Percentiles rank a stretch among this genome's conserved stretches.
These are phyloP conservation scores for Cicer arietinum DNA, from an alignment of 306 rosid species.

Conservation along the genomic window DNA sequence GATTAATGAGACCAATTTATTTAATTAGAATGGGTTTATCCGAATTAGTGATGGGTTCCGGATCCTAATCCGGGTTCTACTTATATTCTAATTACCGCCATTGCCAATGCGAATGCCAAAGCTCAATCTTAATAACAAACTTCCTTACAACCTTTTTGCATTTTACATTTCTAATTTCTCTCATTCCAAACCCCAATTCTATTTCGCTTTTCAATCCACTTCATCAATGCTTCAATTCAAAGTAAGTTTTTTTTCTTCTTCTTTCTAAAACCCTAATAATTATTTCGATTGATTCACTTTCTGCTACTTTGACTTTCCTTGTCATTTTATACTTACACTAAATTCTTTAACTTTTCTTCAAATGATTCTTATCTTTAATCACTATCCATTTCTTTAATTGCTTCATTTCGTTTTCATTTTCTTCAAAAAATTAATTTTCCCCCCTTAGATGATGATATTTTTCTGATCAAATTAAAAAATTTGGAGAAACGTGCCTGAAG, in stretches of 20 bases:
- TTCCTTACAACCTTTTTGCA: background rate
- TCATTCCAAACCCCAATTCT: background rate
- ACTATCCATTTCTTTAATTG: background rate
- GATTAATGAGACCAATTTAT: background rate
- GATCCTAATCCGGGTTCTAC: slow-evolving; percentile 12
- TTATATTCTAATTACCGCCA: slow-evolving; percentile 1
- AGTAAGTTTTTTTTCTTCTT: slow-evolving; percentile 48
- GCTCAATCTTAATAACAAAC: background rate
- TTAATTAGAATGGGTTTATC: background rate
- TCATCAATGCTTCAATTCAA: slow-evolving; percentile 48
- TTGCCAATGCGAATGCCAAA: background rate
- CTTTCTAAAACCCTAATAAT: slow-evolving; percentile 47
- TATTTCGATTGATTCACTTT: slow-evolving; percentile 28
- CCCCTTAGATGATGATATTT: slow-evolving; percentile 11
- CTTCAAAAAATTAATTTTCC: background rate
- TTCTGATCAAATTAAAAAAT: slow-evolving; percentile 37
- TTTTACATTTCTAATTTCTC: background rate
- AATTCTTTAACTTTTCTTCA: background rate
- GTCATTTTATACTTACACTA: background rate
- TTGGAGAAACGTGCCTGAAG: slow-evolving; percentile 1
- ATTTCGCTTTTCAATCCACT: slow-evolving; percentile 42
- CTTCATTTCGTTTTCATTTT: background rate
- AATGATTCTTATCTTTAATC: slow-evolving; percentile 5
- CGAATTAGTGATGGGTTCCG: background rate
- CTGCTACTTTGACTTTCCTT: slow-evolving; percentile 45